Evolutionary conservation across 192 early-diverging fungal species (phyloP).

Genomic region (Chytriomyces confervae): DNA sequence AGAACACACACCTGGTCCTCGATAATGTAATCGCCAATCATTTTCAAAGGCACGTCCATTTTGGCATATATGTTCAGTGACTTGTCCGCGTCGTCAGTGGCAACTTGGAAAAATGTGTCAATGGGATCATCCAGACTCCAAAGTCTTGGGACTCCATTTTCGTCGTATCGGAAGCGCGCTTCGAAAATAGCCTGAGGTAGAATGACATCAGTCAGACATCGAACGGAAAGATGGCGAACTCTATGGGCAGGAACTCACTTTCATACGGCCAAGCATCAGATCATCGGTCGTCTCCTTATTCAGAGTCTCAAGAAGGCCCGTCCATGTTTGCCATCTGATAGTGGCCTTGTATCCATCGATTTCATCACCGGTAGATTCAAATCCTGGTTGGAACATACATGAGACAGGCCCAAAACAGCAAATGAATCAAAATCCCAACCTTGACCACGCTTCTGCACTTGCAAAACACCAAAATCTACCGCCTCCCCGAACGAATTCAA

Average conservation of each 20-base stretch:
- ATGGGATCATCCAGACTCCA: slow-evolving; percentile 97
- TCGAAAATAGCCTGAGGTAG: slow-evolving; percentile 67
- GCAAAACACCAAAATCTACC: slow-evolving; percentile 58
- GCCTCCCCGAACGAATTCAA: slow-evolving; percentile 64
- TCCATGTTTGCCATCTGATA: slow-evolving; percentile 69
- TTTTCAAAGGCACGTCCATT: slow-evolving; percentile 62
- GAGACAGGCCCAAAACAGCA: neutral
- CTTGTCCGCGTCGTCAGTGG: slow-evolving; percentile 65
- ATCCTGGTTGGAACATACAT: slow-evolving; percentile 28
- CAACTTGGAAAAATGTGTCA: slow-evolving; percentile 79
- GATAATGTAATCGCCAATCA: slow-evolving; percentile 44
- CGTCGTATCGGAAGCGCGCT: slow-evolving; percentile 93
- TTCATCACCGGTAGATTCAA: slow-evolving; percentile 34
- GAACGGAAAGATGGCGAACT: neutral
- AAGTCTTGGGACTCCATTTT: slow-evolving; percentile 86
- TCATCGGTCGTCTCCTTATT: slow-evolving; percentile 84
- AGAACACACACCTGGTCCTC: slow-evolving; percentile 51
- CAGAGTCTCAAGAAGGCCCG: slow-evolving; percentile 70
- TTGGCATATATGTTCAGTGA: slow-evolving; percentile 75
- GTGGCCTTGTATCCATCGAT: neutral
- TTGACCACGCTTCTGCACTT: slow-evolving; percentile 38
- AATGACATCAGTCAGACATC: neutral
- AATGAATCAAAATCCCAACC: slow-evolving; percentile 19
- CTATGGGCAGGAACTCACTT: neutral
- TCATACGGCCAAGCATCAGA: slow-evolving; percentile 79